Evolutionary conservation across 768 basidiomycete genomes (phyloP).

Genomic region (Mycena kentingensis): DNA sequence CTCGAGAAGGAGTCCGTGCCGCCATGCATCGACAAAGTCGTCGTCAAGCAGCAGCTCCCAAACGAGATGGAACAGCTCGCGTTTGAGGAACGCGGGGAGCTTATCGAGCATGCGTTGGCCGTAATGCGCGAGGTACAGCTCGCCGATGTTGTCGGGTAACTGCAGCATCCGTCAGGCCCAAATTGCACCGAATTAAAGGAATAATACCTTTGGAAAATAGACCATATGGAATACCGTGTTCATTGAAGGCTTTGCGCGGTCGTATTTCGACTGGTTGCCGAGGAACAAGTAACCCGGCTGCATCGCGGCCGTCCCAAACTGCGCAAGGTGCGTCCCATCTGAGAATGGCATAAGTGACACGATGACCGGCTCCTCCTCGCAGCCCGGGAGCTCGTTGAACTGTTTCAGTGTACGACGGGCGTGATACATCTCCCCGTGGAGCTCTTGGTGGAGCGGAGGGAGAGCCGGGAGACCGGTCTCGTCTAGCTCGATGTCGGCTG

Average conservation of each 20-base stretch:
- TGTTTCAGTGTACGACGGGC: too few relatives aligned
- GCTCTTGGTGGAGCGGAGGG: too few relatives aligned
- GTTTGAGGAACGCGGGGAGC: background rate
- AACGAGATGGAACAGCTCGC: background rate
- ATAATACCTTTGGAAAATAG: slow-evolving; percentile 40
- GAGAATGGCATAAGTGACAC: slow-evolving; percentile 35
- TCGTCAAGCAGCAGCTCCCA: slow-evolving; percentile 1
- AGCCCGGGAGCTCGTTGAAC: too few relatives aligned
- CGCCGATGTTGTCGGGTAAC: slow-evolving; percentile 29
- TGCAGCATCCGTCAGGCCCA: slow-evolving; percentile 9
- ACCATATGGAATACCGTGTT: slow-evolving; percentile 36
- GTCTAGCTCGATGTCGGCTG: too few relatives aligned
- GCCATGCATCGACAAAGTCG: slow-evolving; percentile 1
- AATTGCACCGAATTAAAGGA: background rate
- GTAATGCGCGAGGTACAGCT: background rate
- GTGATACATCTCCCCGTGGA: too few relatives aligned
- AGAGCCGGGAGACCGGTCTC: too few relatives aligned
- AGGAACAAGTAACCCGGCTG: slow-evolving; percentile 48
- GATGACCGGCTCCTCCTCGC: too few relatives aligned
- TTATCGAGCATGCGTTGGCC: background rate
- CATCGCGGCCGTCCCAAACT: slow-evolving; percentile 36
- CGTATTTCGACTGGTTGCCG: slow-evolving; percentile 45
- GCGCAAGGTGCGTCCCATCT: slow-evolving; percentile 37
- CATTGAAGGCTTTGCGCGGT: slow-evolving; percentile 28
- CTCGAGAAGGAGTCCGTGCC: slow-evolving; percentile 5